phyloP scores from a whole-genome alignment of 208 protist genomes.

The Leishmania turanica region DNA sequence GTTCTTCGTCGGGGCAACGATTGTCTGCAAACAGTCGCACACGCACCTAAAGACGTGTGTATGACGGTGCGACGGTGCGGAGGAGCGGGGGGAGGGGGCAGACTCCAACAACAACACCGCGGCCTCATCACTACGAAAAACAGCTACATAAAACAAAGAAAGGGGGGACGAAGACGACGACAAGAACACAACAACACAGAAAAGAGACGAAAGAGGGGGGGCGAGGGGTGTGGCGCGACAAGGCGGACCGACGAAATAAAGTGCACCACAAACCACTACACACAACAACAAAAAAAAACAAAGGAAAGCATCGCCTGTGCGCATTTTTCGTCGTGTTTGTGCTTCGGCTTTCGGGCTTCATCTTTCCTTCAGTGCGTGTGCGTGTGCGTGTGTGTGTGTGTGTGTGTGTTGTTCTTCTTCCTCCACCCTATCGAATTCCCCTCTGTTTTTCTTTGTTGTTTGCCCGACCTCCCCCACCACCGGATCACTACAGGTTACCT shows the following conservation, averaged over 20 bases:
- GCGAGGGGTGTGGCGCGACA: not conserved
- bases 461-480: not conserved
- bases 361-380: not conserved
- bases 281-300: not conserved
- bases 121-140: not conserved
- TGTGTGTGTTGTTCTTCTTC: not conserved
- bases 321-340: too few relatives aligned
- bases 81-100: not conserved
- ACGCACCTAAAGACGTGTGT: not conserved
- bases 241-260: not conserved
- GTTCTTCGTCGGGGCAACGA: not conserved
- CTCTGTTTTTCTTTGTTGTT: not conserved
- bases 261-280: not conserved
- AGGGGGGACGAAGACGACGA: not conserved
- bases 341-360: too few relatives aligned
- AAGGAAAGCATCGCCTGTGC: too few relatives aligned
- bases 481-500: not conserved
- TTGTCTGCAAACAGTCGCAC: not conserved
- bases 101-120: not conserved
- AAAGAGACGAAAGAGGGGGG: too few relatives aligned
- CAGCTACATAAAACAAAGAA: not conserved
- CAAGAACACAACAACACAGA: conserved; percentile 11
- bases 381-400: not conserved
- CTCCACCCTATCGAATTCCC: not conserved
- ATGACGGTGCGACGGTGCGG: not conserved